phyloP scores from a whole-genome alignment of 176 grass and related monocot genomes.

The Oryza meridionalis region DNA sequence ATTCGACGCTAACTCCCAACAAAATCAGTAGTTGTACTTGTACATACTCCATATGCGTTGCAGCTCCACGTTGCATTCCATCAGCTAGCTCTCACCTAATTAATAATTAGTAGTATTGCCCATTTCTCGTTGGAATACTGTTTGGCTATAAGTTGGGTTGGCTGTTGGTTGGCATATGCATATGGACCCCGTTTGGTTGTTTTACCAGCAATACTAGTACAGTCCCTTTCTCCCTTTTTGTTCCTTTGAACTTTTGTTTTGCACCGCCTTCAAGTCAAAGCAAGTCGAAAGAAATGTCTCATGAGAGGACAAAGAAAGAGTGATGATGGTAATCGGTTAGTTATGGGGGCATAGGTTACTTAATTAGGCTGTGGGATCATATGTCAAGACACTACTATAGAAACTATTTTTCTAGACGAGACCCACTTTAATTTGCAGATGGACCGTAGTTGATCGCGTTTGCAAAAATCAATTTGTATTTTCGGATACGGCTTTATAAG shows the following conservation, averaged over 20 bases:
- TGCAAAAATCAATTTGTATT: too few species aligned
- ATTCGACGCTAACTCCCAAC: constrained; percentile 38
- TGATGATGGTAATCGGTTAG: constrained; percentile 5
- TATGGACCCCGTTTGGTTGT: background rate
- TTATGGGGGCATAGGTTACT: too few species aligned
- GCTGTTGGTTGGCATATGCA: constrained; percentile 37
- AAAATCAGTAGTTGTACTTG: constrained; percentile 21
- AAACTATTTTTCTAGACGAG: too few species aligned
- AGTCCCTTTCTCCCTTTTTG: background rate
- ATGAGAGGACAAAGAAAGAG: constrained; percentile 1
- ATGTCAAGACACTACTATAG: too few species aligned
- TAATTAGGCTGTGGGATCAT: too few species aligned
- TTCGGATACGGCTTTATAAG: too few species aligned
- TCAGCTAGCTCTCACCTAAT: constrained; percentile 17
- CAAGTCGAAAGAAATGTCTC: constrained; percentile 32
- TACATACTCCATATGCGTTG: background rate
- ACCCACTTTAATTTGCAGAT: too few species aligned
- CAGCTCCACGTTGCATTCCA: constrained; percentile 23
- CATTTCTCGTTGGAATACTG: background rate
- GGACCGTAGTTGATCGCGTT: too few species aligned
- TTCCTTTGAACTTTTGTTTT: background rate
- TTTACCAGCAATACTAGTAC: background rate
- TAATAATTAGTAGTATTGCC: background rate
- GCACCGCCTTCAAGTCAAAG: constrained; percentile 47
- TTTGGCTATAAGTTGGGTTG: constrained; percentile 21